Percentiles rank a stretch among this genome's conserved stretches.
Conservation (phyloP, 306 rosid genomes). For the Vigna unguiculata region DNA sequence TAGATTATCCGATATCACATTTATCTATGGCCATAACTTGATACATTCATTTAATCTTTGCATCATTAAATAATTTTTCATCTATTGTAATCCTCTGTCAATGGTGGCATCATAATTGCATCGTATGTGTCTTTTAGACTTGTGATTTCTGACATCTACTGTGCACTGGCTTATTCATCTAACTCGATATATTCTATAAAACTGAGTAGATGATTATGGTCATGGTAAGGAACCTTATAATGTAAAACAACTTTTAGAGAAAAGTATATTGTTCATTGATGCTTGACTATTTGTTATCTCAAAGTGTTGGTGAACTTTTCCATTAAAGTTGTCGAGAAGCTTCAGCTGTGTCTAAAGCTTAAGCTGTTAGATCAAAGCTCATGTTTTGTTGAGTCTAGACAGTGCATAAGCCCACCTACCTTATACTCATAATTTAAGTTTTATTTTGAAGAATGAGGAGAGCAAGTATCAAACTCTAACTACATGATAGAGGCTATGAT, state of each 20-base stretch:
- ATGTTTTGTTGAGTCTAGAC: not conserved
- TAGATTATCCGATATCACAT: not conserved
- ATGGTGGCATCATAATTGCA: not conserved
- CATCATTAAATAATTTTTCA: conserved; percentile 2
- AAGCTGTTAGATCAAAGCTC: not conserved
- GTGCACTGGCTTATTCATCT: not conserved
- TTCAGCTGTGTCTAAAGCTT: not conserved
- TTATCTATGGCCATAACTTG: not conserved
- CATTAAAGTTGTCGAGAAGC: not conserved
- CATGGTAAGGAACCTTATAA: not conserved
- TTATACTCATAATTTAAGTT: not conserved
- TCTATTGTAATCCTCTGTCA: not conserved
- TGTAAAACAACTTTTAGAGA: not conserved
- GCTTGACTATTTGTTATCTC: not conserved
- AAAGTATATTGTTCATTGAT: not conserved
- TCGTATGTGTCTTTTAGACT: not conserved
- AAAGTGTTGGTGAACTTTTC: conserved; percentile 15
- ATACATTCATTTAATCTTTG: conserved; percentile 23
- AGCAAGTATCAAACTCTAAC: not conserved
- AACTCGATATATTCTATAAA: not conserved
- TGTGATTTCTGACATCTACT: conserved; percentile 3
- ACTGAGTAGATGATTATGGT: not conserved
- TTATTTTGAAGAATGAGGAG: not conserved
- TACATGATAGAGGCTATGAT: conserved; percentile 5
- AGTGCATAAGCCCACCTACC: not conserved